These are phyloP conservation scores for Phyllosticta citriasiana DNA, from an alignment of 2,329 filamentous ascomycete species.

Conservation along the genomic window DNA sequence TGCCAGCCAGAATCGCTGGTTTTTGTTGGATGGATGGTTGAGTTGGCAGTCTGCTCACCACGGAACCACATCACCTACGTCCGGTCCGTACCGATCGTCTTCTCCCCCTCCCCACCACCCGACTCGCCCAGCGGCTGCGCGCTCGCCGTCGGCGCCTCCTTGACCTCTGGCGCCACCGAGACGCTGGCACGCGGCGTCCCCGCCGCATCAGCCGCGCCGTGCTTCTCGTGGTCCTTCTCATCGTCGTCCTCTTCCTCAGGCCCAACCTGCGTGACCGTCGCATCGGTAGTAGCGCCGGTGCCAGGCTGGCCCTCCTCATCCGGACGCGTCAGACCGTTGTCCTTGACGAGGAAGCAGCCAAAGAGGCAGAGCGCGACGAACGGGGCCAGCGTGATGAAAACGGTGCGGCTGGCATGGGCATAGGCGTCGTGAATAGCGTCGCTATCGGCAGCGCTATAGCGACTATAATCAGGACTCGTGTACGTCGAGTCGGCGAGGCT, in stretches of 20 bases:
- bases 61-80: background rate
- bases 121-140: background rate
- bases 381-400: slow-evolving; percentile 10
- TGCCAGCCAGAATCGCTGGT: too few relatives aligned
- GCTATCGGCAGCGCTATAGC: background rate
- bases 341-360: slow-evolving; percentile 10
- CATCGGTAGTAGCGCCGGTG: background rate
- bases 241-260: background rate
- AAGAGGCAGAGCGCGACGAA: slow-evolving; percentile 9
- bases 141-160: background rate
- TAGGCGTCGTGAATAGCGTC: slow-evolving; percentile 9
- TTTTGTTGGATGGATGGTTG: too few relatives aligned
- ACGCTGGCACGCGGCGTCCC: background rate
- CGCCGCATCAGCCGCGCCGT: background rate
- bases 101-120: background rate
- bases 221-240: slow-evolving; percentile 1
- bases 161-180: slow-evolving; percentile 1
- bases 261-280: background rate
- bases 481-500: slow-evolving; percentile 5
- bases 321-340: slow-evolving; percentile 4
- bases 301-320: slow-evolving; percentile 5
- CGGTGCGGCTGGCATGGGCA: slow-evolving; percentile 8
- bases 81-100: background rate
- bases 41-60: too few relatives aligned
- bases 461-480: slow-evolving; percentile 1